Base-by-base conservation (phyloP, 345 rosid species). In the Brassica carinata region DNA sequence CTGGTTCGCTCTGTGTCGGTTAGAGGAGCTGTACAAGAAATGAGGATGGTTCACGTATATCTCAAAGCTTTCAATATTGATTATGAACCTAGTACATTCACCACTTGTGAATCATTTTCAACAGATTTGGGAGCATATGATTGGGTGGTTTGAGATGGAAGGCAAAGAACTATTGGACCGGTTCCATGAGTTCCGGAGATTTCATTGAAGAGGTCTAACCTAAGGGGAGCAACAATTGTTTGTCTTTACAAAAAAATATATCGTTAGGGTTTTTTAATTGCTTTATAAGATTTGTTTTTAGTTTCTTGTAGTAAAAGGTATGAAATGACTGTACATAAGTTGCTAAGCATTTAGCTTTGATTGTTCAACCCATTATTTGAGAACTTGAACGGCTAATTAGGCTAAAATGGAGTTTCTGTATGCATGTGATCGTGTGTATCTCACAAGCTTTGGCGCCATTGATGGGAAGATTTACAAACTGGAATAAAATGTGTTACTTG, bases 41-140 rank as follows among this genome's bases (percentile, higher is more conserved):
- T 90, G 72, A 88, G 86, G 83, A 89, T 94, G 94, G 89, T 94
- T 68, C 97, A 90, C 92, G 97, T 94, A 85, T 29, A 65, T 76
- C 7, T 23, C 26, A 0, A 23, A 23, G 26, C 26, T 23, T 23
- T 75, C 65, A 19, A 43, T 43, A 4, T 43, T 43, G 5, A 43
- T 43, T 9, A 2, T 43, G 51, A 43, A 38, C 45, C 2, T 43
- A 43, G 11, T 3, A 43, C 51, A 43, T 43, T 43, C 51, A 10
- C 3, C 4, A 43, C n/a, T 43, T 43, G 14, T 2, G 3, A 43
- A 8, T 8, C 38, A 0, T 38, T 38, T 8, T 38, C 11, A 8
- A 43, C 51, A 92, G 93, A 79, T 92, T 19, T 92, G 92, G 92
- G 88, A 83, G 69, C 57, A 78, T 59, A 76, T 90, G 80, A 86